Percentiles rank a stretch among this genome's conserved stretches.
Evolutionary conservation across 1,139 yeast genomes (phyloP).

Genomic region (Martiniozyma asiatica): DNA sequence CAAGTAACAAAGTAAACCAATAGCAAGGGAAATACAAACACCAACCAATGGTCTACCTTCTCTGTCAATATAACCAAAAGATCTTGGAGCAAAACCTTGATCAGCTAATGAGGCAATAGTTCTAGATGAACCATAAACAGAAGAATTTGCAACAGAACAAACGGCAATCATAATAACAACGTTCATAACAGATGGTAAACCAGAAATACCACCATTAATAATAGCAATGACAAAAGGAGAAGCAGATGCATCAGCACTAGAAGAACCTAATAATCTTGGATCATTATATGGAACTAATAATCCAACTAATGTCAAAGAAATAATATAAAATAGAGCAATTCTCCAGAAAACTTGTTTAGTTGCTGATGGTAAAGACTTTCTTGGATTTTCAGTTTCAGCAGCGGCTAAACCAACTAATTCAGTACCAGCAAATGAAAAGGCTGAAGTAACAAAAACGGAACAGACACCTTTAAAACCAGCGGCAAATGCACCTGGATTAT

Average conservation of each 20-base stretch:
- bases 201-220: slow-evolving; percentile 42
- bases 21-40: slow-evolving; percentile 38
- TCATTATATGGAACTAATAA: slow-evolving; percentile 56
- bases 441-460: slow-evolving; percentile 74
- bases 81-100: slow-evolving; percentile 69
- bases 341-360: slow-evolving; percentile 68
- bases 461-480: slow-evolving; percentile 69
- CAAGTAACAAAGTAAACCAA: slow-evolving; percentile 63
- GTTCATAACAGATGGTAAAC: slow-evolving; percentile 59
- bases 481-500: slow-evolving; percentile 47
- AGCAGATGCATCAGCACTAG: slow-evolving; percentile 42
- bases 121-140: slow-evolving; percentile 71
- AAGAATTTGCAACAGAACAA: slow-evolving; percentile 62
- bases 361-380: slow-evolving; percentile 54
- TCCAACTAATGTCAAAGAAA: slow-evolving; percentile 50
- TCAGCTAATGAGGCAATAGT: slow-evolving; percentile 73
- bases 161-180: slow-evolving; percentile 63
- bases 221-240: slow-evolving; percentile 75
- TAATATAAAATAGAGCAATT: slow-evolving; percentile 50
- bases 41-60: slow-evolving; percentile 66
- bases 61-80: slow-evolving; percentile 63
- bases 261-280: slow-evolving; percentile 31
- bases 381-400: slow-evolving; percentile 71
- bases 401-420: slow-evolving; percentile 79
- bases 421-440: slow-evolving; percentile 78